Percentiles rank a stretch among this genome's conserved stretches.
phyloP scores from a whole-genome alignment of 2,329 filamentous ascomycete species.

The Coniochaeta ligniaria region DNA sequence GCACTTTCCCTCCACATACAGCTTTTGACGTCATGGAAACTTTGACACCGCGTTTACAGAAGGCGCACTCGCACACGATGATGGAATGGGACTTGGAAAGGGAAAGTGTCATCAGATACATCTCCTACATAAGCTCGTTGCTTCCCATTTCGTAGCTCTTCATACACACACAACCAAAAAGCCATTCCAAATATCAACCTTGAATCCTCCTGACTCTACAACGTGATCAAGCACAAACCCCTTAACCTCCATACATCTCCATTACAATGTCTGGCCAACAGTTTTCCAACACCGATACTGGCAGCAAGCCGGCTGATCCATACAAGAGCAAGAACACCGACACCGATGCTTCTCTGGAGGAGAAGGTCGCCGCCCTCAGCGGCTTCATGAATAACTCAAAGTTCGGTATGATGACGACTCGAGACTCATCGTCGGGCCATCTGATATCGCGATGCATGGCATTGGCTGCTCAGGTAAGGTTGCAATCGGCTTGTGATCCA shows the following conservation, averaged over 20 bases:
- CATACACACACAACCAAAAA: not conserved
- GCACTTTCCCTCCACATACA: not conserved
- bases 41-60: not conserved
- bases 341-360: slow-evolving; percentile 53
- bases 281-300: slow-evolving; percentile 54
- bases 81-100: not conserved
- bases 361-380: slow-evolving; percentile 70
- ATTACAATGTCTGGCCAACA: slow-evolving; percentile 8
- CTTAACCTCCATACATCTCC: not conserved
- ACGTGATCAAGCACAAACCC: not conserved
- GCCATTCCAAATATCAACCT: not conserved
- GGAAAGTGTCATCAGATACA: not conserved
- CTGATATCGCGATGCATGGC: slow-evolving; percentile 84
- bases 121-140: not conserved
- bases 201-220: not conserved
- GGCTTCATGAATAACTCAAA: slow-evolving; percentile 67
- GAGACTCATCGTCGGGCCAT: slow-evolving; percentile 54
- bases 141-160: not conserved
- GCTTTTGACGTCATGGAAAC: not conserved
- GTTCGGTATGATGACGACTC: slow-evolving; percentile 85
- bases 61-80: not conserved
- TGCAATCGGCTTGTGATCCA: not conserved
- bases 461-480: slow-evolving; percentile 63
- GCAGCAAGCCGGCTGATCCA: slow-evolving; percentile 61
- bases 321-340: slow-evolving; percentile 70